These are phyloP conservation scores for Alternaria gansuensis DNA, from an alignment of 2,329 filamentous ascomycete species.

Conservation along the genomic window DNA sequence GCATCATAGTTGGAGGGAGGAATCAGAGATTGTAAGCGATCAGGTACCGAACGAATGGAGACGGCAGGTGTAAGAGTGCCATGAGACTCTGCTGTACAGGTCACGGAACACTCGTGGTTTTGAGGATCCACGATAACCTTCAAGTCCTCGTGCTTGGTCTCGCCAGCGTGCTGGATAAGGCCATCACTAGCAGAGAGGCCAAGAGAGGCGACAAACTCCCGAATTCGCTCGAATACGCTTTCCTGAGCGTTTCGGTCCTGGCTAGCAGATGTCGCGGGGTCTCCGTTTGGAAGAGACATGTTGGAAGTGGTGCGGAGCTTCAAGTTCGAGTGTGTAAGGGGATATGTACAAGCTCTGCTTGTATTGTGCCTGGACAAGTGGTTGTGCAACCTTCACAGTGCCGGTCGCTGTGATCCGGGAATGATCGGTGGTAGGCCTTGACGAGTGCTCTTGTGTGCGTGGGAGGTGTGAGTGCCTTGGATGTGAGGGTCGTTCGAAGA, in stretches of 20 bases:
- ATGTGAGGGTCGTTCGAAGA: slow-evolving; percentile 9
- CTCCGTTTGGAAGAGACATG: slow-evolving; percentile 26
- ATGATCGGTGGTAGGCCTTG: neutral
- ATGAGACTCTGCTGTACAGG: slow-evolving; percentile 24
- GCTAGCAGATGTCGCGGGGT: slow-evolving; percentile 11
- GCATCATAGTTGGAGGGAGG: slow-evolving; percentile 79
- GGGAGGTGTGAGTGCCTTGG: slow-evolving; percentile 9
- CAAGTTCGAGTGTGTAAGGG: neutral
- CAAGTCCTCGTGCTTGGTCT: slow-evolving; percentile 47
- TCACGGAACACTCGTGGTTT: slow-evolving; percentile 27
- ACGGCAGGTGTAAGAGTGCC: slow-evolving; percentile 28
- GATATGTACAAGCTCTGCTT: slow-evolving; percentile 6
- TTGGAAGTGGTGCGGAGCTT: slow-evolving; percentile 8
- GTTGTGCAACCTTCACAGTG: neutral
- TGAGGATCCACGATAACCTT: slow-evolving; percentile 25
- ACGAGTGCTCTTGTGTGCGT: slow-evolving; percentile 3
- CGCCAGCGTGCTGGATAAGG: slow-evolving; percentile 42
- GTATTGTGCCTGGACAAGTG: slow-evolving; percentile 1
- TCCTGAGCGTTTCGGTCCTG: slow-evolving; percentile 18
- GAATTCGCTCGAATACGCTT: slow-evolving; percentile 32
- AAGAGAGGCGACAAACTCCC: slow-evolving; percentile 33
- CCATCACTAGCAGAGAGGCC: slow-evolving; percentile 34
- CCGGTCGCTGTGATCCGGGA: neutral
- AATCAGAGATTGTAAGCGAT: slow-evolving; percentile 51
- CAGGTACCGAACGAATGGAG: slow-evolving; percentile 33